Evolutionary conservation across 352 stramenopile genomes (phyloP), one percentile per base, ranked within the genome.

Genomic region (Globisporangium splendens): DNA sequence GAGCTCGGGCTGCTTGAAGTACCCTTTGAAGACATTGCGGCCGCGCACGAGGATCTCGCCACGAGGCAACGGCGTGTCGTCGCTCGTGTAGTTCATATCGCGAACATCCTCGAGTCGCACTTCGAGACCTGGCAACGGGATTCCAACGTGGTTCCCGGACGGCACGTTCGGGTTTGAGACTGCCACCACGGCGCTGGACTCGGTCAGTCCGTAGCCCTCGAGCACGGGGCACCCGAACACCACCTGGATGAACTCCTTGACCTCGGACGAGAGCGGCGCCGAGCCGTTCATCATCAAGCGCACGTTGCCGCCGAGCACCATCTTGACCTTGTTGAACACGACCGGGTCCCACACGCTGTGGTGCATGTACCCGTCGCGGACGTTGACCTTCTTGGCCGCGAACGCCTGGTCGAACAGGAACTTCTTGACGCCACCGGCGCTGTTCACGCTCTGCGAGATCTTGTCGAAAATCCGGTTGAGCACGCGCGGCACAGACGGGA

Each of bases 61-160:
- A 22, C 82, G 73, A 15, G 82, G 82, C 14, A 70, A 70, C 17
- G 79, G 79, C 43, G 78, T 77, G 69, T 97, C 89, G 12, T 76
- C 78, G 62, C 68, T 90, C n/a, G 87, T 87, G 77, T 99, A 99
- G 51, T 89, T 91, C 97, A 99, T 99, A 54, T 99, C 97, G 0
- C 92, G 86, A 8, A 99, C 94, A 70, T 99, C 93, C 50, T 96
- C 86, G 14, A 99, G 86, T 7, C 93, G 89, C 54, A 99, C 83
- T 61, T 99, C 92, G n/a, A 81, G 70, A 55, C 79, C 91, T 35
- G 85, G 66, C 41, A 93, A 73, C 8, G 96, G 93, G 38, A 83
- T 76, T 41, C 97, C 97, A 0, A 99, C 96, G 77, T 99, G 96
- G 8, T 93, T 86, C 4, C 87, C 86, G 28, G 78, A 38, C 1